Conservation (phyloP, 1,139 yeast genomes). For the Scheffersomyces cryptocercus region DNA sequence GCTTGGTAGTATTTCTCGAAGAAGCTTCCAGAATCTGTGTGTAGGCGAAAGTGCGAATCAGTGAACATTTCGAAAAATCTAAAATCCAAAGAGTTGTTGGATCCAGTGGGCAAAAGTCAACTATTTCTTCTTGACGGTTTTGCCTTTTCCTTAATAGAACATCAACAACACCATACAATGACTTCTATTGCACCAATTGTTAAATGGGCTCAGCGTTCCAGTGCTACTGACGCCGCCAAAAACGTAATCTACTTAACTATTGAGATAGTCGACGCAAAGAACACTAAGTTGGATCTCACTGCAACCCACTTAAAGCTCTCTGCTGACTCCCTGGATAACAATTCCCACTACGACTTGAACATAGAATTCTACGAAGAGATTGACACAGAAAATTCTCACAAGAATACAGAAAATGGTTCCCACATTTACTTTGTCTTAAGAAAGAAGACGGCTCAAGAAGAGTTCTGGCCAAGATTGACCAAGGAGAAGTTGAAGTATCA, state of each 20-base stretch:
- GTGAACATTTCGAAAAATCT: no score
- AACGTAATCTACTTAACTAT: constrained; percentile 77
- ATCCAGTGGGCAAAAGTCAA: no score
- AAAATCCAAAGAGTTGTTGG: no score
- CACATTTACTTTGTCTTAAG: constrained; percentile 68
- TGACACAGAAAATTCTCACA: constrained; percentile 64
- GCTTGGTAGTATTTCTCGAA: not conserved
- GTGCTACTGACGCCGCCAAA: constrained; percentile 64
- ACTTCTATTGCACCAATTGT: constrained; percentile 39
- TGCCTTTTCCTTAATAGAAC: no score
- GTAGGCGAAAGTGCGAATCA: no score
- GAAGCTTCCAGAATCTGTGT: not conserved
- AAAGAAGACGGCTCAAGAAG: constrained; percentile 66
- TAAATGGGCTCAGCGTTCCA: constrained; percentile 96
- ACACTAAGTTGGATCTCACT: constrained; percentile 64
- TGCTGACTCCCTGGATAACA: constrained; percentile 53
- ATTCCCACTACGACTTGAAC: constrained; percentile 53
- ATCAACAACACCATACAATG: constrained; percentile 1
- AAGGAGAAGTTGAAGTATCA: constrained; percentile 55
- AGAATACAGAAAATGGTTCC: constrained; percentile 63
- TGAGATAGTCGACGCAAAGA: constrained; percentile 67
- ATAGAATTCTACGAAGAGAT: constrained; percentile 75
- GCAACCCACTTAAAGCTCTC: constrained; percentile 56
- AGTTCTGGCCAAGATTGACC: constrained; percentile 39
- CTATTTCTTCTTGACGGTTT: no score